These are phyloP conservation scores for Cornus controversa DNA, from an alignment of 148 eudicot genomes.

Conservation along the genomic window DNA sequence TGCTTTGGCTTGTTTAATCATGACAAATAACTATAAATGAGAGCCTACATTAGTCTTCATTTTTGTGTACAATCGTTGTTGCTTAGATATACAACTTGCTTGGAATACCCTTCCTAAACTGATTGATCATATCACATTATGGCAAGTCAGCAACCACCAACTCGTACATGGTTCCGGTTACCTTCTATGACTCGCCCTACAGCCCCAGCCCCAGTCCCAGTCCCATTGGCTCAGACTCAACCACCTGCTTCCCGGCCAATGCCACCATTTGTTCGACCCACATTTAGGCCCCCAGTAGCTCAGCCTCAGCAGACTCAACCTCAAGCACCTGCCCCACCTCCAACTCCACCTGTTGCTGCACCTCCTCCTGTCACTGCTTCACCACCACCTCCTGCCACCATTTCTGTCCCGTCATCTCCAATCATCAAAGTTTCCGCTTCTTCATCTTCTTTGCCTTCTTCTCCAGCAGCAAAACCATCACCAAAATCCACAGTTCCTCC, in stretches of 20 bases:
- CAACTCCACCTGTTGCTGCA: slow-evolving; percentile 26
- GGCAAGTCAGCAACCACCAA: too few relatives aligned
- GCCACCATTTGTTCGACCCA: too few relatives aligned
- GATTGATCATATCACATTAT: slow-evolving; percentile 7
- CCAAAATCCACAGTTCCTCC: slow-evolving; percentile 24
- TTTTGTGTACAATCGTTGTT: neutral
- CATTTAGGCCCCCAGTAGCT: too few relatives aligned
- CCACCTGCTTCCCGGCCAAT: slow-evolving; percentile 32
- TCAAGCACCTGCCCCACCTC: too few relatives aligned
- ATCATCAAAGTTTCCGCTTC: neutral
- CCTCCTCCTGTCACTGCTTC: slow-evolving; percentile 15
- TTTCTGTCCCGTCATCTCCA: too few relatives aligned
- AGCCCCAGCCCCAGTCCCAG: slow-evolving; percentile 22
- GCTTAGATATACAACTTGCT: neutral
- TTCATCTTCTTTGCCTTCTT: neutral
- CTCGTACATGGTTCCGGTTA: too few relatives aligned
- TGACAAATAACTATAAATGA: too few relatives aligned
- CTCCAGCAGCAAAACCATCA: slow-evolving; percentile 15
- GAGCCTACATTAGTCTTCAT: too few relatives aligned
- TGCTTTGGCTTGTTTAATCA: too few relatives aligned
- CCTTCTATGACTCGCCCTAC: too few relatives aligned
- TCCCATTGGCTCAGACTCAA: slow-evolving; percentile 16
- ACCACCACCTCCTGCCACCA: slow-evolving; percentile 19
- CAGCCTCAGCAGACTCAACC: too few relatives aligned
- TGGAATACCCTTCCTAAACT: neutral